Base-by-base conservation (phyloP, 176 grass and related monocot genomes). In the Zea luxurians region DNA sequence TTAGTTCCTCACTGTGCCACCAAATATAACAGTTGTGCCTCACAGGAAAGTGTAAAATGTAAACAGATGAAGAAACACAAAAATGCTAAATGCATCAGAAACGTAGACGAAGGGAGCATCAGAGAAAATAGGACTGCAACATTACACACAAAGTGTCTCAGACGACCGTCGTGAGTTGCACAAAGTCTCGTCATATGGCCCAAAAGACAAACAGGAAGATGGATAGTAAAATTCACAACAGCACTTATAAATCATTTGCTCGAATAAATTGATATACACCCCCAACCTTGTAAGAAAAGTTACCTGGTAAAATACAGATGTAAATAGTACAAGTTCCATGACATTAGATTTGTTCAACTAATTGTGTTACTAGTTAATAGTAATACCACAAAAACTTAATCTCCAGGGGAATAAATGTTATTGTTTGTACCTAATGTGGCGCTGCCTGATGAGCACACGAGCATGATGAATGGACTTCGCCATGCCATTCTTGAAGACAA, bases 401-500 rank as follows among this genome's bases (percentile, higher is more conserved):
- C 16, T 46, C 0, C 3, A 37, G 4, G 4, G 15, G 9, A 37
- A 54, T 16, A 80, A 75, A 61, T 34, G 16, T 5, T 1, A 0
- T 0, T 3, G 43, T 10, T 6, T 37, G 60, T 80, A 85, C 91
- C 91, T 86, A 20, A 93, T 88, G 70, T 93, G 88, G 49, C 75
- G 75, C 34, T 93, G 85, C 64, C 91, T 90, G 64, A 93, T 93
- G 20, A 93, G 87, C 17, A 93, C 91, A 46, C 79, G 82, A 10
- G 82, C 88, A 83, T 93, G 85, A 47, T 93, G 91, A 34, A 90
- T 93, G 21, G 82, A 85, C 72, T 93, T 93, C 0, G 82, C 91
- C 91, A 86, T 85, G 17, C 88, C 88, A 6, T 89, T 84, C 74
- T 93, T 90, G 74, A 93, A 93, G 58, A 90, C 88, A 13, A 90